Evolutionary conservation across 306 rosid genomes (phyloP), one percentile per base, ranked within the genome.

Genomic region (Lathyrus aphaca): DNA sequence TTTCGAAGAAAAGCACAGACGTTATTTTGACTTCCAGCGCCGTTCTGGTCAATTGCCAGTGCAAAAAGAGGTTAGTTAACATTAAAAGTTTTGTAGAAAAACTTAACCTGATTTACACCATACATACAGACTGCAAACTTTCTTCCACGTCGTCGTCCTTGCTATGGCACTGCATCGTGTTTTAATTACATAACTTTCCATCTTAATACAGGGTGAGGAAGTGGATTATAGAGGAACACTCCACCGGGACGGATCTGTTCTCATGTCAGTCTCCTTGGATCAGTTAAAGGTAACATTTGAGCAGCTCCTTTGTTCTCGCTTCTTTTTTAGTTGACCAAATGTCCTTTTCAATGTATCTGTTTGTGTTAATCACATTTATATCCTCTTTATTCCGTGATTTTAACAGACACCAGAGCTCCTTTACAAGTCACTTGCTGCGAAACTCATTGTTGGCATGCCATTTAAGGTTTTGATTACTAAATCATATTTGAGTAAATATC

Each of bases 191-290:
- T 46, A 77, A 69, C 51, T 48, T 6, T 75, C 74, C 42, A 19
- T 71, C 61, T 71, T 61, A 10, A 49, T 59, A 38, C 87, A 94
- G 99, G 97, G 96, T 15, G 99, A 94, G 66, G 97, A 94, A 75
- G 97, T 91, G 48, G 99, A 94, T 82, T 94, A 81, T 78, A 91
- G 99, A 89, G 97, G 97, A 17, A 86, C 63, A 30, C 85, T 94
- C 54, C 99, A 94, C 74, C 94, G 99, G 54, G 99, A 94, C 18
- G 99, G 99, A 57, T 94, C 99, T 59, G 99, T 94, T 80, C 96
- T 94, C 75, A 85, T 91, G 96, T 77, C 99, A 58, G 92, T 91
- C 66, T 80, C 97, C 61, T 81, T 87, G 78, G 90, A 88, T 75
- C 96, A 94, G 59, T 83, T 94, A 30, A 91, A 94, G 96, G 99